A percentile compares a stretch with the other conserved stretches of the same genome.
These are phyloP conservation scores for Globisporangium sylvaticum DNA, from an alignment of 352 stramenopile species.

Conservation along the genomic window DNA sequence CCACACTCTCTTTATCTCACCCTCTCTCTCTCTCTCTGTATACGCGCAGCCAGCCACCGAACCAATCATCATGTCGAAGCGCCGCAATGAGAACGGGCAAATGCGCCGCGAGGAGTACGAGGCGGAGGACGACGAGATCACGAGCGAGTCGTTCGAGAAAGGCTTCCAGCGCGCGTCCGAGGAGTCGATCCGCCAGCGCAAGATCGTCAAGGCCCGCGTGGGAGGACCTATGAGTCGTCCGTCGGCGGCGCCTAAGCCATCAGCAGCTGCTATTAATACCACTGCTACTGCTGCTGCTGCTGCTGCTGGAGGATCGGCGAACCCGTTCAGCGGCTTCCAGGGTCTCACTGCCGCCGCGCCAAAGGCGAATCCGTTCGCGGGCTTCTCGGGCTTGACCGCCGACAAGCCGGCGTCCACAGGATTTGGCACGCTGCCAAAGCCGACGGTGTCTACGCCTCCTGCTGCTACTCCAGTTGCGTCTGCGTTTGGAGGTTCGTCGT, in stretches of 20 bases:
- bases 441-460: not conserved
- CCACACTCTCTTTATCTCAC: not conserved
- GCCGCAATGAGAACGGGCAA: conserved; percentile 80
- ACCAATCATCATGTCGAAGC: conserved; percentile 61
- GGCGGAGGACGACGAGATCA: conserved; percentile 36
- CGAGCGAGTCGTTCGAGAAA: conserved; percentile 42
- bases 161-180: conserved; percentile 75
- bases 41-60: conserved; percentile 3
- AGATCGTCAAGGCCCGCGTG: conserved; percentile 73
- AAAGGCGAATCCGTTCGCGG: conserved; percentile 57
- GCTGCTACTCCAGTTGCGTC: not conserved
- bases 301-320: conserved; percentile 16
- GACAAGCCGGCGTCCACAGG: conserved; percentile 11
- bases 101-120: conserved; percentile 86
- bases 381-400: conserved; percentile 51
- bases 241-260: conserved; percentile 17
- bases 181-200: conserved; percentile 60
- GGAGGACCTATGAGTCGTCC: conserved; percentile 17
- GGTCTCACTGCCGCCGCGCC: conserved; percentile 25
- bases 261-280: not conserved
- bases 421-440: conserved; percentile 5
- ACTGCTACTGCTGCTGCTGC: conserved; percentile 1
- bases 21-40: conserved; percentile 5
- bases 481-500: not conserved
- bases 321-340: conserved; percentile 49